Evolutionary conservation across 371 early-diverging fungal genomes (phyloP), one percentile per base, ranked within the genome.

Genomic region (Blakeslea trispora): DNA sequence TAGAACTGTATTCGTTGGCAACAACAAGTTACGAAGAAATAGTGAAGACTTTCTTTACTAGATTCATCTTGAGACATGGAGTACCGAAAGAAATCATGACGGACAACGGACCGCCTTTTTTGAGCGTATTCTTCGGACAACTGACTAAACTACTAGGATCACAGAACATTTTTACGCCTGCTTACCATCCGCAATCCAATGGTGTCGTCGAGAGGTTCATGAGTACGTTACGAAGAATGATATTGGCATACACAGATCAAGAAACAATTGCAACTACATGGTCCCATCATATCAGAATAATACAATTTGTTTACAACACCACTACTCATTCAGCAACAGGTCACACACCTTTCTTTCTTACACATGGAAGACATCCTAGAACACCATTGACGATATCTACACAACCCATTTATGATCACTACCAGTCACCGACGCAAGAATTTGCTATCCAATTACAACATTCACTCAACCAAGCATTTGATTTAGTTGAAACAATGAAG

Each of bases 141-240:
- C 22, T 55, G 0, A 37, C 47, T 11, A 17, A 45, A 10, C 35
- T 35, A 5, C 55, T 55, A 17, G 21, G 34, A 3, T 35, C 37
- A 19, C 31, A 55, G 11, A n/a, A 55, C 8, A 18, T 23, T 2
- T 55, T 22, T 23, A 22, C 55, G 35, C 55, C 55, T 19, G 46
- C 46, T 11, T 55, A 55, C 15, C 55, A 55, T 23, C 55, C 46
- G 2, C 55, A 55, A 39, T 55, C 55, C 13, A 55, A 55, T 39
- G 55, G 47, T 14, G 11, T 55, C 7, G 41, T 55, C 1, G 55
- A 55, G 14, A 5, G 40, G 1, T 55, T 55, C 28, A 55, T 55
- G 48, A 14, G 1, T 37, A 55, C 48, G 1, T 28, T 55, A 7
- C 19, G 35, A 39, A 18, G 39, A 24, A 22, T 55, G 48, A 55